phyloP scores from a whole-genome alignment of 208 protist genomes.

The Trypanosoma grayi region DNA sequence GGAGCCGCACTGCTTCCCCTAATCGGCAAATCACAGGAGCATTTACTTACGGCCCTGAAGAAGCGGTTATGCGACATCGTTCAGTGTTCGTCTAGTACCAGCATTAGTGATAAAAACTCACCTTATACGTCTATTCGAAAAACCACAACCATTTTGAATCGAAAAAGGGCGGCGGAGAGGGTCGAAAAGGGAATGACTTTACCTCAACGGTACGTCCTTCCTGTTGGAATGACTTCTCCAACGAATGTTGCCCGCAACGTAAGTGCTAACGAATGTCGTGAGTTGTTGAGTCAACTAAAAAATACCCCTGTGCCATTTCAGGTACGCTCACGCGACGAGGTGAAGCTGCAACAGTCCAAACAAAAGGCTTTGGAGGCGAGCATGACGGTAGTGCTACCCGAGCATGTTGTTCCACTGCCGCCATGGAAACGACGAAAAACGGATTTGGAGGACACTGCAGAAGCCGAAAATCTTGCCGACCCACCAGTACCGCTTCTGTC shows the following conservation, averaged over 20 bases:
- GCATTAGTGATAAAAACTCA: not conserved
- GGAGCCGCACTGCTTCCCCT: slow-evolving; percentile 9
- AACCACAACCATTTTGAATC: slow-evolving; percentile 7
- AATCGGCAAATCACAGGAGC: not conserved
- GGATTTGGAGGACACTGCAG: slow-evolving; percentile 2
- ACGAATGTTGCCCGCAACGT: slow-evolving; percentile 9
- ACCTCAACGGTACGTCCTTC: slow-evolving; percentile 1
- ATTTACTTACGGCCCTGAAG: slow-evolving; percentile 4
- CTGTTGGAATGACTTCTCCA: slow-evolving; percentile 5
- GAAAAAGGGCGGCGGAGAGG: not conserved
- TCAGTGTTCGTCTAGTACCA: not conserved
- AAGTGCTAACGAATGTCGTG: slow-evolving; percentile 5
- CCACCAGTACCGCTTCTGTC: not conserved
- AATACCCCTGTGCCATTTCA: slow-evolving; percentile 19
- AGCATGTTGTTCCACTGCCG: slow-evolving; percentile 3
- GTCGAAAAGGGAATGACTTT: not conserved
- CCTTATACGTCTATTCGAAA: not conserved
- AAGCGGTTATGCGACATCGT: not conserved
- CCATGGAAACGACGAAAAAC: slow-evolving; percentile 17
- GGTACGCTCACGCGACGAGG: slow-evolving; percentile 27
- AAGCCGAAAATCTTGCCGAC: slow-evolving; percentile 2
- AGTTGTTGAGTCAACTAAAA: slow-evolving; percentile 21
- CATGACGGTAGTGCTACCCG: slow-evolving; percentile 15
- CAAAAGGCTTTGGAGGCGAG: slow-evolving; percentile 26
- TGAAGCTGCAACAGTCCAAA: slow-evolving; percentile 12